A percentile compares a stretch with the other conserved stretches of the same genome.
Conservation (phyloP, 495 filamentous ascomycete species). For the Bathelium albidoporum region DNA sequence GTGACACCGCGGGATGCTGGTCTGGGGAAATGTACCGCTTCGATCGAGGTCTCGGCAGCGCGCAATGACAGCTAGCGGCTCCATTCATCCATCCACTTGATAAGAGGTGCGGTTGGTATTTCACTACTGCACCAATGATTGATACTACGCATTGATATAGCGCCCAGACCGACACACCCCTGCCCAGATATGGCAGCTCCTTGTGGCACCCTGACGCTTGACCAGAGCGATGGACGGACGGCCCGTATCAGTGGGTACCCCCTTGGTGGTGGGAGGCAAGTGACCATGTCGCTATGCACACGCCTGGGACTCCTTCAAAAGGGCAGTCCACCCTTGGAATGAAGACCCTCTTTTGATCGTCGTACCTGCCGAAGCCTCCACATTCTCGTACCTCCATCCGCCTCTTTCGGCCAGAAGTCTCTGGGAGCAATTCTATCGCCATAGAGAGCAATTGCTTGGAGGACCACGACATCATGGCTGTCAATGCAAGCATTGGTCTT, state of each 20-base stretch:
- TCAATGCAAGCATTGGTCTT: neutral
- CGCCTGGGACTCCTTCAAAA: neutral
- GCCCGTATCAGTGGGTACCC: constrained; percentile 2
- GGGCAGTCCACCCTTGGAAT: constrained; percentile 1
- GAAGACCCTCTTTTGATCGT: neutral
- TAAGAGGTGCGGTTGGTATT: neutral
- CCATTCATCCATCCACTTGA: neutral
- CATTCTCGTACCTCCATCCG: neutral
- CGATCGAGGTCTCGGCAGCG: neutral
- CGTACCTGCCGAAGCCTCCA: neutral
- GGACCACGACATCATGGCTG: neutral
- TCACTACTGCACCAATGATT: neutral
- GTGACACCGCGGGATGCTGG: neutral
- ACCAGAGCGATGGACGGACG: neutral
- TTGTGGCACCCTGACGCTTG: neutral
- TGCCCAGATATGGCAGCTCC: neutral
- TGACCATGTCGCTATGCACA: neutral
- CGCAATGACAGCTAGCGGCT: neutral
- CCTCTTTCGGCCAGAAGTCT: neutral
- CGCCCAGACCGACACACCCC: neutral
- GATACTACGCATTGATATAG: neutral
- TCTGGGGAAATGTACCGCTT: neutral
- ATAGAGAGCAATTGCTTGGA: neutral
- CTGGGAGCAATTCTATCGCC: neutral
- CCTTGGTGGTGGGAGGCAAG: neutral